Percentiles rank a stretch among this genome's conserved stretches.
Conservation (phyloP, 345 rosid genomes). For the Moricandia arvensis region DNA sequence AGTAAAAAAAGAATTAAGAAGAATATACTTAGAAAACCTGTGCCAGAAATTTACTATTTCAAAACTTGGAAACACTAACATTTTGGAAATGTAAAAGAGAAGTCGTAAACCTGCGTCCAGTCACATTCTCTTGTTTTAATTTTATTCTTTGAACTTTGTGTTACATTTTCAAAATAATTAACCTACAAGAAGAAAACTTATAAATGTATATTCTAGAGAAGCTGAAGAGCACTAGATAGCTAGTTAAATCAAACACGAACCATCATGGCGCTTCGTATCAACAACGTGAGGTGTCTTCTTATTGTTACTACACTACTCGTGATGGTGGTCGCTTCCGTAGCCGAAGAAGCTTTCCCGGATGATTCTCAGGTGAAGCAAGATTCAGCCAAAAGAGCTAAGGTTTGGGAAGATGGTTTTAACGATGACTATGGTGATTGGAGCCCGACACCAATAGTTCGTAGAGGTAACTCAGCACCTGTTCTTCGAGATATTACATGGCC, state of each 20-base stretch:
- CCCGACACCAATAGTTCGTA: not conserved
- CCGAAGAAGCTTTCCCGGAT: not conserved
- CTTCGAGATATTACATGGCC: conserved; percentile 1
- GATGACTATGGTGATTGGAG: not conserved
- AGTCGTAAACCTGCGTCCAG: not conserved
- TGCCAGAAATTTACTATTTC: not conserved
- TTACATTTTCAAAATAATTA: not conserved
- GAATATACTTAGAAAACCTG: not conserved
- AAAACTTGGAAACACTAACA: not conserved
- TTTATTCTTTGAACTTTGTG: not conserved
- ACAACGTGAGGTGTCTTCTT: not conserved
- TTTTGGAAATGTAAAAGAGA: not conserved
- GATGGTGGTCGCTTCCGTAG: not conserved
- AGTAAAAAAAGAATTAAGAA: not conserved
- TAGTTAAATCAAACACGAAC: not conserved
- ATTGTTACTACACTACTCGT: not conserved
- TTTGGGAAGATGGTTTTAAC: not conserved
- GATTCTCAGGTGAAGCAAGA: not conserved
- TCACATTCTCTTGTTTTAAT: not conserved
- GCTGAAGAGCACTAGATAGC: not conserved
- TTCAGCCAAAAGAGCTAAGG: not conserved
- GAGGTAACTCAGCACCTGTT: not conserved
- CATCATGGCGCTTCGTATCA: conserved; percentile 15
- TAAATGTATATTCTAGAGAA: not conserved
- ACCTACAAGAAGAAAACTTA: not conserved